These are phyloP conservation scores for Penicillium sp. DNA, from an alignment of 2,329 filamentous ascomycete species.

Conservation along the genomic window DNA sequence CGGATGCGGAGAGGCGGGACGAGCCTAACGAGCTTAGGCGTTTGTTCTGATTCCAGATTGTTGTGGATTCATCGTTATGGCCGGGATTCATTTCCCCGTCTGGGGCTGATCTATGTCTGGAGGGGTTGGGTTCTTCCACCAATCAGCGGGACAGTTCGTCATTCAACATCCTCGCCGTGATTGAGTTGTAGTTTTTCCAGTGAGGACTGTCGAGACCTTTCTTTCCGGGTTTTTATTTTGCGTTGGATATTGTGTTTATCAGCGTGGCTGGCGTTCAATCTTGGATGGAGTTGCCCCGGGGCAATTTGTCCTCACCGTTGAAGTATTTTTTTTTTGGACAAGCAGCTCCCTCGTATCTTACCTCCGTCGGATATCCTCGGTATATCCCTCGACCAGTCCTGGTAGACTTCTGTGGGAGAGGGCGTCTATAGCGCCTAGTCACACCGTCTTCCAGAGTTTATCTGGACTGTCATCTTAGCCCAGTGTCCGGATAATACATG, in stretches of 20 bases:
- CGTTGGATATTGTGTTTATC: not conserved
- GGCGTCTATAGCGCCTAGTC: not conserved
- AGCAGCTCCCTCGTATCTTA: not conserved
- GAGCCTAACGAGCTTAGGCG: not conserved
- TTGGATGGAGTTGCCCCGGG: not conserved
- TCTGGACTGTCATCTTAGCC: not conserved
- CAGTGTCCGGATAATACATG: not conserved
- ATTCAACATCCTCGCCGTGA: not conserved
- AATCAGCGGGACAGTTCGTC: conserved; percentile 9
- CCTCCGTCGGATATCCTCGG: not conserved
- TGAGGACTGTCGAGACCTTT: not conserved
- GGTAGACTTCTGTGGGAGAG: not conserved
- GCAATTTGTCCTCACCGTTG: not conserved
- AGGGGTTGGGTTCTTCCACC: conserved; percentile 18
- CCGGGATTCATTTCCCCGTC: conserved; percentile 13
- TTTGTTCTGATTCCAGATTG: not conserved
- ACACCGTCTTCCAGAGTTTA: not conserved
- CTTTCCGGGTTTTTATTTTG: not conserved
- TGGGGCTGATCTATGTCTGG: conserved; percentile 13
- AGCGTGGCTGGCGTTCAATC: not conserved
- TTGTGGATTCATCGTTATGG: not conserved
- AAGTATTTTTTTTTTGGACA: not conserved
- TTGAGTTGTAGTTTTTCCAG: not conserved
- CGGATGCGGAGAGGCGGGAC: conserved; percentile 9
- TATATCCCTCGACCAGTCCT: not conserved